Evolutionary conservation across 1,139 yeast species (phyloP).

Genomic region (Ogataea hybrid): DNA sequence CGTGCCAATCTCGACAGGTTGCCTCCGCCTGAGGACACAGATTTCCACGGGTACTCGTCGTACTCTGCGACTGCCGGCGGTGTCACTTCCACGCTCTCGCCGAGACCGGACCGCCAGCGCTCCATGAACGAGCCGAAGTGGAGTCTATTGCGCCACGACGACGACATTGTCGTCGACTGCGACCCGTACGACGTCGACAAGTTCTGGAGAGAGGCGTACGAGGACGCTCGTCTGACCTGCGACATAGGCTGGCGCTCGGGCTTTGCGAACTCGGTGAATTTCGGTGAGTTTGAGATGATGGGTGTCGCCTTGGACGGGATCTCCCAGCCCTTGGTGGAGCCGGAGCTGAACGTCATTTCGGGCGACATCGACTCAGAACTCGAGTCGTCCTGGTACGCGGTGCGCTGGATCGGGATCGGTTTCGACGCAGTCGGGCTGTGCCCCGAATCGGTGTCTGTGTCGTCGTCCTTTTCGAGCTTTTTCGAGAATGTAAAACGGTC

Average conservation of each 20-base stretch:
- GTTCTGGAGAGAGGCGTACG: conserved; percentile 33
- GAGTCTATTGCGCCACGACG: conserved; percentile 30
- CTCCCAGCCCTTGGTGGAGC: conserved; percentile 23
- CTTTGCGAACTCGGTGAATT: conserved; percentile 19
- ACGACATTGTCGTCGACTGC: conserved; percentile 19
- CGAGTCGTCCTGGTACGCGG: conserved; percentile 10
- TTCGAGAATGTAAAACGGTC: conserved; percentile 11
- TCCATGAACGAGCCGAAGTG: conserved; percentile 30
- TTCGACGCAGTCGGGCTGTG: conserved; percentile 8
- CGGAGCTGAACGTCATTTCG: conserved; percentile 6
- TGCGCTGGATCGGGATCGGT: conserved; percentile 23
- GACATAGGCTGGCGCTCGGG: conserved; percentile 23
- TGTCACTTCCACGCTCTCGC: conserved; percentile 25
- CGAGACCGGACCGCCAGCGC: conserved; percentile 23
- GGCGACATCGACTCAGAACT: conserved; percentile 11
- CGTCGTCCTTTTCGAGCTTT: conserved; percentile 4
- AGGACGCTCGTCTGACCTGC: conserved; percentile 27
- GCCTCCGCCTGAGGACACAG: conserved; percentile 9
- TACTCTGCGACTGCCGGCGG: conserved; percentile 49
- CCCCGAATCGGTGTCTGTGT: conserved; percentile 2
- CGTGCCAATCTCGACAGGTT: conserved; percentile 2
- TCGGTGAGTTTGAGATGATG: conserved; percentile 24
- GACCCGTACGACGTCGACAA: conserved; percentile 31
- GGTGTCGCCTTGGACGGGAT: conserved; percentile 22
- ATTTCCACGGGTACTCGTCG: conserved; percentile 43